Evolutionary conservation across 2,329 filamentous ascomycete genomes (phyloP).

Genomic region (Verticillium dahliae): DNA sequence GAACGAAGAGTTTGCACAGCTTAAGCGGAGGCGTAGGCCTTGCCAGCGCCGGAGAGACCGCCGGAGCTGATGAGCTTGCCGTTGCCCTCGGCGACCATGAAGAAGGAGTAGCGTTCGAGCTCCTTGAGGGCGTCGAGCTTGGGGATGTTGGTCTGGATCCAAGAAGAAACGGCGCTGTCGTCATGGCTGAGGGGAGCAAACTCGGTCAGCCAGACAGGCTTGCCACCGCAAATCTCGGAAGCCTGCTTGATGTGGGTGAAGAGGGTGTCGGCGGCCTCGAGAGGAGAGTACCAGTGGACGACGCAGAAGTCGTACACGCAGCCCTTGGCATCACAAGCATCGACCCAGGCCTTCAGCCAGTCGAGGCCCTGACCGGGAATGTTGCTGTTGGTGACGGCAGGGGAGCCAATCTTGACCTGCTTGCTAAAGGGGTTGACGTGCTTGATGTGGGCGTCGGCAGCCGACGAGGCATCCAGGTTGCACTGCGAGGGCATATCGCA

Average conservation of each 20-base stretch:
- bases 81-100: conserved; percentile 38
- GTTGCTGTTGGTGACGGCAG: conserved; percentile 56
- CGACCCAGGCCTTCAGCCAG: conserved; percentile 49
- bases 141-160: conserved; percentile 42
- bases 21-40: conserved; percentile 36
- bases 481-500: conserved; percentile 56
- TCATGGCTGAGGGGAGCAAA: conserved; percentile 47
- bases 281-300: conserved; percentile 57
- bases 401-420: conserved; percentile 48
- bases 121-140: conserved; percentile 42
- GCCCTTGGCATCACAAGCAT: conserved; percentile 36
- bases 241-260: conserved; percentile 45
- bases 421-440: conserved; percentile 50
- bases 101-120: conserved; percentile 52
- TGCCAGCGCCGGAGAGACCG: conserved; percentile 38
- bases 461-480: conserved; percentile 45
- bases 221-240: conserved; percentile 35
- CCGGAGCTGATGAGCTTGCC: conserved; percentile 33
- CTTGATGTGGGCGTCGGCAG: conserved; percentile 45
- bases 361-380: conserved; percentile 41
- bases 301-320: conserved; percentile 56
- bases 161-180: conserved; percentile 21
- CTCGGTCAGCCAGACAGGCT: conserved; percentile 58
- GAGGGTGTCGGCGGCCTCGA: conserved; percentile 41
- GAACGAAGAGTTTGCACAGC: background rate